Evolutionary conservation across 768 basidiomycete genomes (phyloP), one percentile per base, ranked within the genome.

Genomic region (Termitomyces sp.): DNA sequence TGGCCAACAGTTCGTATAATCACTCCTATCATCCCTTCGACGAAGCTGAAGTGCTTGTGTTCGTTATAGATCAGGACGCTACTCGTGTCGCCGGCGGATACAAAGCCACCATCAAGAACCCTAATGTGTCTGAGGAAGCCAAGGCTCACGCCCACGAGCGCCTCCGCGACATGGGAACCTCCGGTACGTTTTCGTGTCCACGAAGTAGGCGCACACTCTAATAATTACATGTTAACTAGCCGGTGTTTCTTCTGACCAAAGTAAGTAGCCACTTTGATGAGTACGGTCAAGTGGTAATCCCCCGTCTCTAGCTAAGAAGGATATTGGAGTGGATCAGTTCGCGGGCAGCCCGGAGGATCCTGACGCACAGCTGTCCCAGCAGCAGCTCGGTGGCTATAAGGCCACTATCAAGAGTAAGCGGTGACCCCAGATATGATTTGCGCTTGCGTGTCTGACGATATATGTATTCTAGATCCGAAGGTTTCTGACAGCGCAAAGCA

Each of bases 41-140:
- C 14, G 40, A 42, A 42, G 3, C 9, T 42, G 1, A n/a, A 10
- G 9, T 3, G 1, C n/a, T n/a, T 2, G 10, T n/a, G 4, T 10
- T 12, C 12, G 0, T 4, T 9, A 14, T 5, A 50, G 49, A n/a
- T 4, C 48, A 51, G 10, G 49, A 51, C 22, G 6, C 48, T 7
- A 38, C 50, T 5, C 50, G 50, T 47, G 68, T 69, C 28, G 65
- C 76, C 42, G 81, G 77, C 5, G 84, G 85, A 35, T 72, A 81
- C 57, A 85, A 84, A 65, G 83, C 85, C 13, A 73, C 84, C 13
- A 72, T 84, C 1, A 69, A 77, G 62, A 87, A 87, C 66, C 83
- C 82, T 8, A 74, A 80, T 53, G 81, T 84, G 35, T 83, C 82
- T 4, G 72, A 75, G 0, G 79, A 79, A 57, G 85, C 84, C 0